Conservation (phyloP, 129 eudicot genomes). For the Artemisia annua region DNA sequence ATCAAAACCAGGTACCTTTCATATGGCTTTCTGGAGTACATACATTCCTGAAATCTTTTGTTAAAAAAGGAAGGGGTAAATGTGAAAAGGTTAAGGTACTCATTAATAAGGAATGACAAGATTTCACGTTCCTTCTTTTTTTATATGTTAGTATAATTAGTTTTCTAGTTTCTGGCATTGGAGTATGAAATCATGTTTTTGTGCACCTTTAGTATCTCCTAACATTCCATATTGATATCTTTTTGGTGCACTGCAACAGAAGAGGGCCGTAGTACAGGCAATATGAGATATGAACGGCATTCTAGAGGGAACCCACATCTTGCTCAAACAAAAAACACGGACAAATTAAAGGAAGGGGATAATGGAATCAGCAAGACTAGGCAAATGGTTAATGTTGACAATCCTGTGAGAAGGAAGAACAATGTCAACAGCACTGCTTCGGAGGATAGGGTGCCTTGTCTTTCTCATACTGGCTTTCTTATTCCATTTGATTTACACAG, state of each 20-base stretch:
- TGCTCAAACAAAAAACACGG: conserved; percentile 32
- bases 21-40: conserved; percentile 19
- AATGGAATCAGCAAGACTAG: conserved; percentile 34
- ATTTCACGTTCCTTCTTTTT: too few relatives aligned
- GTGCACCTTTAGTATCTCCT: too few relatives aligned
- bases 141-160: too few relatives aligned
- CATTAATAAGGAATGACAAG: too few relatives aligned
- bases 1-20: conserved; percentile 56
- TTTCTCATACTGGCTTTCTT: conserved; percentile 7
- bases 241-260: conserved; percentile 18
- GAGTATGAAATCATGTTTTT: conserved; percentile 18
- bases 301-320: conserved; percentile 36
- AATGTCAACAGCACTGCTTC: conserved; percentile 28
- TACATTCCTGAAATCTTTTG: neutral
- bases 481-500: neutral
- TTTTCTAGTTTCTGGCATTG: neutral
- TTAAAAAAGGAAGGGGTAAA: neutral
- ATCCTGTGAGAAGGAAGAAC: conserved; percentile 35
- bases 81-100: neutral
- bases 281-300: conserved; percentile 39
- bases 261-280: conserved; percentile 27
- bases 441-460: conserved; percentile 46
- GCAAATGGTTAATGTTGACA: conserved; percentile 34
- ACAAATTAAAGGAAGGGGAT: conserved; percentile 31
- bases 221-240: too few relatives aligned